Base-by-base conservation (phyloP, 192 early-diverging fungal genomes). In the Diversispora epigaea region DNA sequence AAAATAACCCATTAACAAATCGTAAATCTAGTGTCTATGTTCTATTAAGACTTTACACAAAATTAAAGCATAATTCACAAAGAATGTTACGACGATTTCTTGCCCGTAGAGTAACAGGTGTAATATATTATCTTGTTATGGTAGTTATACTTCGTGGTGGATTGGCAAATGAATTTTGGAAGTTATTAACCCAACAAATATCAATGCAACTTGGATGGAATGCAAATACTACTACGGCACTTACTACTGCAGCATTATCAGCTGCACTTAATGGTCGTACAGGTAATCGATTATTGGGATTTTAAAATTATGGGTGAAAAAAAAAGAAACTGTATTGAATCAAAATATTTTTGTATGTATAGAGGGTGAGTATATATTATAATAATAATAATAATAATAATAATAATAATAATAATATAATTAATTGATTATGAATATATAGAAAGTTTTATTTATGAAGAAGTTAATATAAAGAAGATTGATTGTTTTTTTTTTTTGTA, bases 131-230 rank as follows among this genome's bases (percentile, higher is more conserved):
- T 14, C 5, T 74, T 25, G 41, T 63, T 17, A 62, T 74, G 21
- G 41, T 74, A 8, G 72, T 62, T 12, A n/a, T 62, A 40, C 25
- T 74, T n/a, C 57, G 72, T 11, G 72, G 72, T 43, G 72, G 72
- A 3, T 22, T 74, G 39, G 47, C 63, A 4, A 47, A 74, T 49
- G 72, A 74, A 50, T 62, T 74, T 45, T 63, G 58, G 43, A 61
- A 47, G 40, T 60, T 74, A 19, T 12, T 74, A 46, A 74, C 60
- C 9, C 72, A 62, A 11, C 56, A 74, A 15, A 25, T 57, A 25
- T 63, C 43, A 17, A 74, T 74, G 72, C 72, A 74, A 61, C 22
- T 74, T 9, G 45, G 60, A 12, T 74, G 72, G 72, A 60, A 41
- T 17, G 46, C 58, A 62, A 62, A 15, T 25, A 74, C 72, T 1